These are phyloP conservation scores for Nannochloropsis granulata DNA, from an alignment of 108 stramenopile species.

Conservation along the genomic window DNA sequence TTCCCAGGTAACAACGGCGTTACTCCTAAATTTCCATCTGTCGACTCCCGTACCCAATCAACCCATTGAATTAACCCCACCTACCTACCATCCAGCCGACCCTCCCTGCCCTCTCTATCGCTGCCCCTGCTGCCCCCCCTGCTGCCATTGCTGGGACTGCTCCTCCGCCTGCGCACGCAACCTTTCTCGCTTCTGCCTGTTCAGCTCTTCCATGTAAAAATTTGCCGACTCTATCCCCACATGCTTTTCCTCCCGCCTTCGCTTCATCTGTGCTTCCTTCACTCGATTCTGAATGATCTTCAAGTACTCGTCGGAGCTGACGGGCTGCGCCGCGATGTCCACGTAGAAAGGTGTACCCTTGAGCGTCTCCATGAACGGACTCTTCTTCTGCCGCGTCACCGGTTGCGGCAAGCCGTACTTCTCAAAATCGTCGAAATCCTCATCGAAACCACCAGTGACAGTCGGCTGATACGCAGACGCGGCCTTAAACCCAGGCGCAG, in stretches of 20 bases:
- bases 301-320: background rate
- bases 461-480: background rate
- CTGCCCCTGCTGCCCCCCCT: background rate
- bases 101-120: too few relatives aligned
- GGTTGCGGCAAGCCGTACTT: background rate
- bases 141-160: background rate
- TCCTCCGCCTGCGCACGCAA: background rate
- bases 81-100: too few relatives aligned
- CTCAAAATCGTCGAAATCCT: background rate
- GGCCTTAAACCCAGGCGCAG: background rate
- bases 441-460: background rate
- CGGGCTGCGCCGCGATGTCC: background rate
- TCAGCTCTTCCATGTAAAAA: background rate
- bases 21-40: too few relatives aligned
- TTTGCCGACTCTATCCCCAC: background rate
- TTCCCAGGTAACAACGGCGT: too few relatives aligned
- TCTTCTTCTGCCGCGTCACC: background rate
- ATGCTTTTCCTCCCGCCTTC: background rate
- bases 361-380: background rate
- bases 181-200: background rate
- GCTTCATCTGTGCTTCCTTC: background rate
- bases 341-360: background rate
- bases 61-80: too few relatives aligned
- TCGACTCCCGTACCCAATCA: too few relatives aligned
- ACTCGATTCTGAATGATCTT: background rate